Base-by-base conservation (phyloP, 2,329 filamentous ascomycete species). In the Aspergillus sp. region DNA sequence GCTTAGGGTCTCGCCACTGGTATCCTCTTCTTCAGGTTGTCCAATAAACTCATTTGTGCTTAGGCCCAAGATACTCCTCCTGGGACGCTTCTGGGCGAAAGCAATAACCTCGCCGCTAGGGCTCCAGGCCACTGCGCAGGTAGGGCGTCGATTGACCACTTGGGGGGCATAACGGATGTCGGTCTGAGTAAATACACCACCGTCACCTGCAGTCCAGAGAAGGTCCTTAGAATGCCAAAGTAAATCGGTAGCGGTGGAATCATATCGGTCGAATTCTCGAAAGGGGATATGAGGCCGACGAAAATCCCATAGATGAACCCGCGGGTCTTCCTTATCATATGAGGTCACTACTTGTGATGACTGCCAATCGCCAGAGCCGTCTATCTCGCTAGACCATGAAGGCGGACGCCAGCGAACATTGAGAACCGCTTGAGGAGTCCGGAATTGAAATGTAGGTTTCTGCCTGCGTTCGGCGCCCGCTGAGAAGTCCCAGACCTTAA, bases 401-500 rank as follows among this genome's bases (percentile, higher is more conserved):
- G 84, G 78, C 7, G 85, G 85, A 49, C 86, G 78, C 86, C 86
- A 88, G 56, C 84, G 79, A 27, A 85, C 83, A 65, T 86, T 85
- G 60, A 81, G 76, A 21, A 88, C 80, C n/a, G 83, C 81, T 70
- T 86, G 82, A 8, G 86, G 85, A 6, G 84, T 83, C 59, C 82
- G 81, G 58, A 88, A 76, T 55, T 84, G 79, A 64, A 82, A 85
- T 3, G 77, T 75, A 46, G 84, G 78, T 69, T 87, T 87, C 67
- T 85, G 83, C 59, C 82, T 80, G 62, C 84, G 78, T 55, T 80
- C 80, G 55, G 81, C 78, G n/a, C 73, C 75, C 2, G 77, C 74
- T 4, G 83, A 84, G 56, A 87, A 83, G 68, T 88, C 84, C 84
- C 86, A 88, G 27, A 88, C 80, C 68, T 84, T 84, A 61, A 88